phyloP scores from a whole-genome alignment of 495 filamentous ascomycete species.

The Talaromyces thailandensis region DNA sequence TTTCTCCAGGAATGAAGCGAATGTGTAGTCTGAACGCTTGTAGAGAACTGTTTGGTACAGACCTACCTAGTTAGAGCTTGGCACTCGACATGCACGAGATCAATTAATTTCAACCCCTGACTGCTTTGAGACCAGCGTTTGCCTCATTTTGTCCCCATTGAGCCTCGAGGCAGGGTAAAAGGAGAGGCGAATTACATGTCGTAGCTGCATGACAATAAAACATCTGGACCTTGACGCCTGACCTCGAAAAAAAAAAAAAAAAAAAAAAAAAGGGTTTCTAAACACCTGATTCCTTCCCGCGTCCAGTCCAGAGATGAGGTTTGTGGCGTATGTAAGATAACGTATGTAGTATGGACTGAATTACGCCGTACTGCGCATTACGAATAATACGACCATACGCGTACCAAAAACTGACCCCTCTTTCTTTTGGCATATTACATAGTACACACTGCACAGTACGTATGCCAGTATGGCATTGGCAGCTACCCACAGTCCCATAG shows the following conservation, averaged over 20 bases:
- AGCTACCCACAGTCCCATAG: too few relatives aligned
- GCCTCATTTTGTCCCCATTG: neutral
- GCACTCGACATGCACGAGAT: neutral
- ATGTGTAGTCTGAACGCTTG: neutral
- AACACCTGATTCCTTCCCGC: neutral
- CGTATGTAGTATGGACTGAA: neutral
- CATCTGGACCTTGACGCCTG: neutral
- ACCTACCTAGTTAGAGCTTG: neutral
- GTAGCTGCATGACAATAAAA: neutral
- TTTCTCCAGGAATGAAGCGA: neutral
- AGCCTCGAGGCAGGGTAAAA: neutral
- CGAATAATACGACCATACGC: neutral
- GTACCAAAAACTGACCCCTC: neutral
- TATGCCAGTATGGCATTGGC: too few relatives aligned
- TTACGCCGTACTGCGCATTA: neutral
- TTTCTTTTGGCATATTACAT: slow-evolving; percentile 4
- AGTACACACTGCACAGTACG: neutral
- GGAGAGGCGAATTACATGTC: neutral
- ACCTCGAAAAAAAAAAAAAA: neutral
- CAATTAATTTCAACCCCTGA: neutral
- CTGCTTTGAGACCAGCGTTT: neutral
- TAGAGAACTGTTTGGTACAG: neutral
- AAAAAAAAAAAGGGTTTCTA: neutral
- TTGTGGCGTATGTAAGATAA: neutral
- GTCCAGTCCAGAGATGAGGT: neutral